These are phyloP conservation scores for Hirsutella thompsonii DNA, from an alignment of 2,329 filamentous ascomycete genomes.

Conservation along the genomic window DNA sequence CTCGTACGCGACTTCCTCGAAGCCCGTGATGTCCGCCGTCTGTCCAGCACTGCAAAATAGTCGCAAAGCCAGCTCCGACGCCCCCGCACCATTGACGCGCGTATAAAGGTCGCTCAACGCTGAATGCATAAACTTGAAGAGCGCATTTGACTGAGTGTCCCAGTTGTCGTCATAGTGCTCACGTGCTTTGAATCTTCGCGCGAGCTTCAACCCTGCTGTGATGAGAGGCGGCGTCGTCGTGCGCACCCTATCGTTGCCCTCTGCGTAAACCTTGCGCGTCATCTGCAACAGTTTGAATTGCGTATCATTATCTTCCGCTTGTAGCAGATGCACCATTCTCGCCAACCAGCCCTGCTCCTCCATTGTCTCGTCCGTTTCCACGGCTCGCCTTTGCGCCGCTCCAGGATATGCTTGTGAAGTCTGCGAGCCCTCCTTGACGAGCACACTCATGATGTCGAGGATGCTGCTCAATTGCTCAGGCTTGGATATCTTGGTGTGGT, in stretches of 20 bases:
- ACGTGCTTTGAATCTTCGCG: conserved; percentile 74
- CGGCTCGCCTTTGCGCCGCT: conserved; percentile 57
- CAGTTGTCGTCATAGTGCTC: conserved; percentile 67
- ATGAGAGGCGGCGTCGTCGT: conserved; percentile 91
- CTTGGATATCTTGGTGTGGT: conserved; percentile 68
- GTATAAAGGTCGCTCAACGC: conserved; percentile 78
- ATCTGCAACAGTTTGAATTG: conserved; percentile 91
- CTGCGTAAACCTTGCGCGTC: conserved; percentile 71
- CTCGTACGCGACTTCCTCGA: conserved; percentile 94
- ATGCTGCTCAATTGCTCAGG: conserved; percentile 76
- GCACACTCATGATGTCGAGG: conserved; percentile 73
- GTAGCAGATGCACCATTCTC: conserved; percentile 77
- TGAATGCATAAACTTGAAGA: conserved; percentile 94
- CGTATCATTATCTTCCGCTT: conserved; percentile 75
- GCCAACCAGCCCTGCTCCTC: conserved; percentile 98
- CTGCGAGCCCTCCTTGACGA: conserved; percentile 88
- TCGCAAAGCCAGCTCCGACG: conserved; percentile 77
- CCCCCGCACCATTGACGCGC: conserved; percentile 62
- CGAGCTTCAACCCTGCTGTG: conserved; percentile 80
- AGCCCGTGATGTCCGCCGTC: conserved; percentile 78
- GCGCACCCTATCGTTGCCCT: conserved; percentile 89
- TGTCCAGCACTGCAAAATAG: conserved; percentile 88
- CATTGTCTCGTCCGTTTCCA: conserved; percentile 92
- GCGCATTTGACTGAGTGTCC: conserved; percentile 53
- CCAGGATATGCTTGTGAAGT: conserved; percentile 74